These are phyloP conservation scores for Leonotis leonurus DNA, from an alignment of 257 asterid species.

Conservation along the genomic window DNA sequence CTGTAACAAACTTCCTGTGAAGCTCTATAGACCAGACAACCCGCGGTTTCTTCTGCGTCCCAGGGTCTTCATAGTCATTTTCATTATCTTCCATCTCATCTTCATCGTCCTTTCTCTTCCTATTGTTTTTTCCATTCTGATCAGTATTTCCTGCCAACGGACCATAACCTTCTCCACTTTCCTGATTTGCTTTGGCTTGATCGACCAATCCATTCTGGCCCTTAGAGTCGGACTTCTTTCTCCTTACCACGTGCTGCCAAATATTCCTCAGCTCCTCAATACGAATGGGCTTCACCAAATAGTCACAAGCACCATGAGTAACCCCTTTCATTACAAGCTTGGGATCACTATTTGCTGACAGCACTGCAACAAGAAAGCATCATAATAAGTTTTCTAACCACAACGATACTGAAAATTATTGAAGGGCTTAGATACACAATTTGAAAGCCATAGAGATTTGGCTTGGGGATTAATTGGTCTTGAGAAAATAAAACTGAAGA, in stretches of 20 bases:
- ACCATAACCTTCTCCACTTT: conserved; percentile 38
- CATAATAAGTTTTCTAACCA: conserved; percentile 1
- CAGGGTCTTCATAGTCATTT: conserved; percentile 50
- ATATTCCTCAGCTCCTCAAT: conserved; percentile 68
- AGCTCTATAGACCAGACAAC: conserved; percentile 94
- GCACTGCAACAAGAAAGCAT: conserved; percentile 43
- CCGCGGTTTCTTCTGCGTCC: conserved; percentile 70
- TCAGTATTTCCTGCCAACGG: conserved; percentile 38
- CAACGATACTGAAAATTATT: no score
- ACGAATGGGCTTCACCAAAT: conserved; percentile 79
- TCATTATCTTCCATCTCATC: conserved; percentile 51
- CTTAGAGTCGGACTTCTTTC: conserved; percentile 39
- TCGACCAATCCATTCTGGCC: conserved; percentile 24
- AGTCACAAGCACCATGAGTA: conserved; percentile 85
- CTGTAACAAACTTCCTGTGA: conserved; percentile 77
- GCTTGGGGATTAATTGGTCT: no score
- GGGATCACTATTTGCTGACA: conserved; percentile 69
- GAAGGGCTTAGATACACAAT: no score
- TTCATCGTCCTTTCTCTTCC: conserved; percentile 86
- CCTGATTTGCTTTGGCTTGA: conserved; percentile 26
- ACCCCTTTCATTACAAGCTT: conserved; percentile 78
- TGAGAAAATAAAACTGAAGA: no score
- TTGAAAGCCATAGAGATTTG: no score
- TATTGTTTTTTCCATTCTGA: conserved; percentile 42
- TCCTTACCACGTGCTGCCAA: conserved; percentile 88